These are phyloP conservation scores for Trichopus zeylanicus DNA, from an alignment of 116 monocot species.

Conservation along the genomic window DNA sequence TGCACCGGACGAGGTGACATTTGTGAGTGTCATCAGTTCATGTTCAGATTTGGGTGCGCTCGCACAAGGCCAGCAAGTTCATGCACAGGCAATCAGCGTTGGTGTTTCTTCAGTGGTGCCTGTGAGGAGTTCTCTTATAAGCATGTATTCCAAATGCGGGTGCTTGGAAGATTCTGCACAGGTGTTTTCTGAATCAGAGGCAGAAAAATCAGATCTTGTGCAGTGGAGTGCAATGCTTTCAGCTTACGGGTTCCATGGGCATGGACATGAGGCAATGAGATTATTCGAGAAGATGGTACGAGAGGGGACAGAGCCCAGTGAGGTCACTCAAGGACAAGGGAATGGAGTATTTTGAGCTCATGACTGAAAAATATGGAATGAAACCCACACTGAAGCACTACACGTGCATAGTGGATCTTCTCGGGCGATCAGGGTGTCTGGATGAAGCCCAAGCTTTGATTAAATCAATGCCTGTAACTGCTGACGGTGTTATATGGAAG, in stretches of 20 bases:
- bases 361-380: slow-evolving; percentile 35
- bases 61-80: slow-evolving; percentile 49
- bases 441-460: slow-evolving; percentile 58
- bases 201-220: slow-evolving; percentile 20
- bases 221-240: slow-evolving; percentile 59
- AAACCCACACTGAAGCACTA: slow-evolving; percentile 62
- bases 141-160: slow-evolving; percentile 81
- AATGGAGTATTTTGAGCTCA: slow-evolving; percentile 32
- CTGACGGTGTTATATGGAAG: slow-evolving; percentile 69
- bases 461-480: slow-evolving; percentile 41
- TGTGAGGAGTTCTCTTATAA: slow-evolving; percentile 51
- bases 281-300: slow-evolving; percentile 56
- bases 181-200: slow-evolving; percentile 21
- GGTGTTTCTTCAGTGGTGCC: slow-evolving; percentile 34
- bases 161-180: slow-evolving; percentile 26
- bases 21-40: slow-evolving; percentile 39
- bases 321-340: slow-evolving; percentile 66
- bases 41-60: slow-evolving; percentile 58
- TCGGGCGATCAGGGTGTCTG: slow-evolving; percentile 51
- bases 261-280: slow-evolving; percentile 34
- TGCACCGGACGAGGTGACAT: slow-evolving; percentile 47
- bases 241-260: slow-evolving; percentile 63
- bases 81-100: slow-evolving; percentile 38
- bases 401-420: slow-evolving; percentile 75
- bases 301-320: slow-evolving; percentile 44